Evolutionary conservation across 2,329 filamentous ascomycete genomes (phyloP).

Genomic region (Colletotrichum tofieldiae): DNA sequence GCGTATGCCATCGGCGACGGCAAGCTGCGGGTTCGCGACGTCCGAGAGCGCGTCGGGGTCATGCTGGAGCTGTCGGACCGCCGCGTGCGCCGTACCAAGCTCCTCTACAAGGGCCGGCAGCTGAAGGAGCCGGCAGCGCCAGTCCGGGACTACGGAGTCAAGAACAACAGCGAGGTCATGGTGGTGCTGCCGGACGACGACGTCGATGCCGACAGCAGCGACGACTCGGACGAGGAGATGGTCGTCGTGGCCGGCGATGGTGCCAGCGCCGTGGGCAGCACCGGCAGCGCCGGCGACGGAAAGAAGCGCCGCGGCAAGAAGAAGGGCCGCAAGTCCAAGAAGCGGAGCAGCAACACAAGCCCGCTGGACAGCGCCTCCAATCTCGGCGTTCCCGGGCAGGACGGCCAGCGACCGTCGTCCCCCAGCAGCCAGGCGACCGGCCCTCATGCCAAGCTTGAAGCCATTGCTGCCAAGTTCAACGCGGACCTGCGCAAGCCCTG

Average conservation of each 20-base stretch:
- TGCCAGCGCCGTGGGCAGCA: slow-evolving; percentile 50
- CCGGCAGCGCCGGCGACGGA: slow-evolving; percentile 47
- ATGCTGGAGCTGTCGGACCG: slow-evolving; percentile 75
- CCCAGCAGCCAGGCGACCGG: slow-evolving; percentile 54
- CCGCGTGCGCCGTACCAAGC: slow-evolving; percentile 69
- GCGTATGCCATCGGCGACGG: slow-evolving; percentile 83
- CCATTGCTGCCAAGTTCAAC: slow-evolving; percentile 76
- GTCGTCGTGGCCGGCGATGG: slow-evolving; percentile 62
- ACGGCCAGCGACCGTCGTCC: slow-evolving; percentile 57
- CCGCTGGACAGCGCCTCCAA: slow-evolving; percentile 62
- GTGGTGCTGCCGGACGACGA: slow-evolving; percentile 62
- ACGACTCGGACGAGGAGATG: slow-evolving; percentile 60
- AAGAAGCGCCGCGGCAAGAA: slow-evolving; percentile 58
- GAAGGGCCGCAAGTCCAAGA: slow-evolving; percentile 52
- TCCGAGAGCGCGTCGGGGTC: slow-evolving; percentile 77
- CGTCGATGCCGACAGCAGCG: slow-evolving; percentile 53
- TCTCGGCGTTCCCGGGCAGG: slow-evolving; percentile 51
- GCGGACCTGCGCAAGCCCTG: slow-evolving; percentile 77
- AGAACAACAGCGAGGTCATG: slow-evolving; percentile 74
- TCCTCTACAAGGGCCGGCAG: slow-evolving; percentile 82
- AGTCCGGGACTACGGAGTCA: slow-evolving; percentile 74
- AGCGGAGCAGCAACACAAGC: slow-evolving; percentile 55
- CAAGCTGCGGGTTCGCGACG: slow-evolving; percentile 76
- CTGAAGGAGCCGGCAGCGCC: slow-evolving; percentile 75
- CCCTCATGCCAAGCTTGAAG: slow-evolving; percentile 75